phyloP scores from a whole-genome alignment of 2,329 filamentous ascomycete species.

The Xylaria sp. region DNA sequence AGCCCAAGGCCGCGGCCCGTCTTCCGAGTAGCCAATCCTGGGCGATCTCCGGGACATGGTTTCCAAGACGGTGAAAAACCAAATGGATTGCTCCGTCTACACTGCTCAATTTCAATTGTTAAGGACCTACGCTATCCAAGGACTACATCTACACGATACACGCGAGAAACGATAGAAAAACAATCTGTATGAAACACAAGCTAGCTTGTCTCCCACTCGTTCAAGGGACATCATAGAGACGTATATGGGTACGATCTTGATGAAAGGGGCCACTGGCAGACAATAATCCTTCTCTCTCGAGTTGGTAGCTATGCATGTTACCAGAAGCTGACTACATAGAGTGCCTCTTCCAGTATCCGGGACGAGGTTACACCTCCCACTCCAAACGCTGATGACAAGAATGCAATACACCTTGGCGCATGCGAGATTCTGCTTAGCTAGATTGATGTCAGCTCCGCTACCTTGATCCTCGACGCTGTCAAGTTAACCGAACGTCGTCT shows the following conservation, averaged over 20 bases:
- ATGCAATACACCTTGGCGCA: background rate
- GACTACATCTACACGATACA: too few species aligned
- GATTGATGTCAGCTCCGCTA: background rate
- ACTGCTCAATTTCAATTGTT: too few species aligned
- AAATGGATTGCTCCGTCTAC: background rate
- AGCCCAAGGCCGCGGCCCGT: constrained; percentile 20
- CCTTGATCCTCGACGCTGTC: background rate
- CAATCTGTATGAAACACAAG: too few species aligned
- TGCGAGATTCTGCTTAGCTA: background rate
- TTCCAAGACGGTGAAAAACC: background rate
- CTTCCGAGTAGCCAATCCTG: constrained; percentile 11
- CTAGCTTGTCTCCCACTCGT: too few species aligned
- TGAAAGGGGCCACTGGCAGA: background rate
- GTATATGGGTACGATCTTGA: background rate
- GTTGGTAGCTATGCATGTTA: background rate
- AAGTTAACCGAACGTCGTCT: background rate
- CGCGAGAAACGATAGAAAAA: too few species aligned
- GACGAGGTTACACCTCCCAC: background rate
- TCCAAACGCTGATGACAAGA: background rate
- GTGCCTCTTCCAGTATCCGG: background rate
- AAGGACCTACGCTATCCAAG: too few species aligned
- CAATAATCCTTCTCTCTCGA: background rate
- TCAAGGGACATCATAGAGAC: too few species aligned
- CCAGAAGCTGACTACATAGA: background rate
- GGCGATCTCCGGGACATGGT: background rate